These are phyloP conservation scores for Spiromastix sp. DNA, from an alignment of 2,329 filamentous ascomycete species.

Conservation along the genomic window DNA sequence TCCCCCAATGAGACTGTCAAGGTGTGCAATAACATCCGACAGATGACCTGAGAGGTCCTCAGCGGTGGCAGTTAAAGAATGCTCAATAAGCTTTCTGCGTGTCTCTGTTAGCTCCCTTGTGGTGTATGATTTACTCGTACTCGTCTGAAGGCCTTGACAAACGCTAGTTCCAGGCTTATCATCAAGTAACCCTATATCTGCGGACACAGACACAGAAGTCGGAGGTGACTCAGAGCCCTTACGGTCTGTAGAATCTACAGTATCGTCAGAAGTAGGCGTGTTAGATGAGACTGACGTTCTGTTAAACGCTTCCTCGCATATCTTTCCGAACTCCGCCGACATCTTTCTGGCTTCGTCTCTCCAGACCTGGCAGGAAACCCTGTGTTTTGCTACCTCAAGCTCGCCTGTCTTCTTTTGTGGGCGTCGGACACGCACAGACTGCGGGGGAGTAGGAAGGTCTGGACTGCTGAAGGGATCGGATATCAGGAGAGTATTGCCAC, in stretches of 20 bases:
- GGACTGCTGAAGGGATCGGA: slow-evolving; percentile 25
- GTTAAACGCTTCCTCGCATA: slow-evolving; percentile 88
- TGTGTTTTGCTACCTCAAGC: slow-evolving; percentile 32
- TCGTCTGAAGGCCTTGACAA: slow-evolving; percentile 33
- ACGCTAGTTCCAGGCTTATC: slow-evolving; percentile 27
- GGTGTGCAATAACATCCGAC: slow-evolving; percentile 49
- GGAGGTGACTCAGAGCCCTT: slow-evolving; percentile 43
- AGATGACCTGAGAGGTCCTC: slow-evolving; percentile 41
- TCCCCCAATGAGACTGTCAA: slow-evolving; percentile 48
- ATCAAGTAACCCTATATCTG: slow-evolving; percentile 13
- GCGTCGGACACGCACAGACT: slow-evolving; percentile 24
- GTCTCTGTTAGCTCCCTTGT: slow-evolving; percentile 48
- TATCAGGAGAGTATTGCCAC: slow-evolving; percentile 14
- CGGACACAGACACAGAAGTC: slow-evolving; percentile 31
- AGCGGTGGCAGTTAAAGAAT: slow-evolving; percentile 35
- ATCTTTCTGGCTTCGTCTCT: slow-evolving; percentile 75
- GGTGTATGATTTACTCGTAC: slow-evolving; percentile 43
- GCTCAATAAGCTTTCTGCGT: slow-evolving; percentile 45
- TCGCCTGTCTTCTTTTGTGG: slow-evolving; percentile 18
- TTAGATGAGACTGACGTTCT: slow-evolving; percentile 49
- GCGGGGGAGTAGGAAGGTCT: slow-evolving; percentile 29
- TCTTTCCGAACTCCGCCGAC: slow-evolving; percentile 74
- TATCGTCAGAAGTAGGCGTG: slow-evolving; percentile 32
- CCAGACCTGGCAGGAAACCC: slow-evolving; percentile 41
- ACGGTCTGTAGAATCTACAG: too few relatives aligned